phyloP scores from a whole-genome alignment of 1,139 yeast genomes.

The Citeromyces siamensis region DNA sequence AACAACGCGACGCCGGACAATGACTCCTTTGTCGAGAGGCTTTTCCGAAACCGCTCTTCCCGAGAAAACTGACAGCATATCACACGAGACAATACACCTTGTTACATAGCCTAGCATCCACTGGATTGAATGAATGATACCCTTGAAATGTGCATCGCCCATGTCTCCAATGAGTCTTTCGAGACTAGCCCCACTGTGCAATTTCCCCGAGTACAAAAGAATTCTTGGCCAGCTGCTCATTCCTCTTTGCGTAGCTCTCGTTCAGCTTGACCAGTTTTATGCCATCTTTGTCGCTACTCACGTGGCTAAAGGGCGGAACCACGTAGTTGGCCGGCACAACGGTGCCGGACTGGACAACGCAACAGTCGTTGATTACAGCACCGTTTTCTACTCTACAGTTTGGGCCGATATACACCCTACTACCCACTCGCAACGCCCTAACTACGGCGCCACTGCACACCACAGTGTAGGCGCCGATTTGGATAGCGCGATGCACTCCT shows the following conservation, averaged over 20 bases:
- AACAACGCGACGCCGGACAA: too few relatives aligned
- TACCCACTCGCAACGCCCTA: slow-evolving; percentile 8
- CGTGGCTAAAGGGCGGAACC: slow-evolving; percentile 10
- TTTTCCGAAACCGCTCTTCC: too few relatives aligned
- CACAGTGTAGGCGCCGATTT: slow-evolving; percentile 9
- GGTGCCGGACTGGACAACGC: slow-evolving; percentile 10
- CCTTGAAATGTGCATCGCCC: too few relatives aligned
- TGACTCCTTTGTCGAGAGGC: too few relatives aligned
- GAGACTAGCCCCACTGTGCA: not conserved
- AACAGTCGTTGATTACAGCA: slow-evolving; percentile 11
- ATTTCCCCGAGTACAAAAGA: slow-evolving; percentile 1
- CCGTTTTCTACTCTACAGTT: slow-evolving; percentile 8
- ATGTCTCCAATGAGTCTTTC: not conserved
- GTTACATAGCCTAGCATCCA: too few relatives aligned
- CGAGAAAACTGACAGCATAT: too few relatives aligned
- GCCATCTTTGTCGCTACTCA: slow-evolving; percentile 3
- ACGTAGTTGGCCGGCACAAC: slow-evolving; percentile 8
- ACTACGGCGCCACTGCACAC: slow-evolving; percentile 7
- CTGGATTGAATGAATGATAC: too few relatives aligned
- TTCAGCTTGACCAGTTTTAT: slow-evolving; percentile 4
- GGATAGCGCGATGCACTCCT: slow-evolving; percentile 5
- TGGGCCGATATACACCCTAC: slow-evolving; percentile 10
- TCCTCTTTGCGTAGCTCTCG: slow-evolving; percentile 9
- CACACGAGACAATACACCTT: too few relatives aligned
- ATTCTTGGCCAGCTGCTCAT: slow-evolving; percentile 8